Base-by-base conservation (phyloP, 2,329 filamentous ascomycete genomes). In the Colletotrichum sp. region DNA sequence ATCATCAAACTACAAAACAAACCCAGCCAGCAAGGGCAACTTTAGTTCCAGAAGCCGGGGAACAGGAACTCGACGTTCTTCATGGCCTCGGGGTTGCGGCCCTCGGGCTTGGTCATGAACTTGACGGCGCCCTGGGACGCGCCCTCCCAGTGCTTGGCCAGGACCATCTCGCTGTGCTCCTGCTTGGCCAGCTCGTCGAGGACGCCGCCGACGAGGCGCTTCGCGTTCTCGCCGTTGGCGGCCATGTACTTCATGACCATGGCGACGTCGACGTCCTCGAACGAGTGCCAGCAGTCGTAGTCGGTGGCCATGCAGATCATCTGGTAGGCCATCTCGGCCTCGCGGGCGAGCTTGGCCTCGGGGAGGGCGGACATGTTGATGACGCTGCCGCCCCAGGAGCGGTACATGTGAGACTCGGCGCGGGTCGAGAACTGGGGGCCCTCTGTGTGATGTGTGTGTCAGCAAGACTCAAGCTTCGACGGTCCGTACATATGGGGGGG, bases 231-330 rank as follows among this genome's bases (percentile, higher is more conserved):
- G 69, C 95, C 90, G 86, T 99, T 99, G 79, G 95, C 94, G 83
- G 94, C 94, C 97, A 99, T 99, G 86, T 98, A 95, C 77, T 92
- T 94, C 93, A 98, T 95, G 72, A 99, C 97, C 95, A 99, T 98
- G 85, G 96, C 95, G 27, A 99, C 97, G 77, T 96, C 96, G 78
- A 99, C 97, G 79, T 95, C 95, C 74, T 92, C 94, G 65, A 91
- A 91, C 25, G 91, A 92, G 83, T 96, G 94, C 97, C 97, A 99
- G 92, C 96, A 99, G 89, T 99, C 97, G 85, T 99, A 99, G 88
- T 99, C 97, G 32, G 97, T 99, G 39, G 95, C 95, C 97, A 99
- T 99, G 90, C 96, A 98, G 82, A 99, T 98, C 92, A 98, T 98
- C 88, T 98, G 96, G 86, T 99, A 99, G 44, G 94, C 94, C 80